Conservation (phyloP, 192 early-diverging fungal genomes). For the Ramicandelaber brevisporus region DNA sequence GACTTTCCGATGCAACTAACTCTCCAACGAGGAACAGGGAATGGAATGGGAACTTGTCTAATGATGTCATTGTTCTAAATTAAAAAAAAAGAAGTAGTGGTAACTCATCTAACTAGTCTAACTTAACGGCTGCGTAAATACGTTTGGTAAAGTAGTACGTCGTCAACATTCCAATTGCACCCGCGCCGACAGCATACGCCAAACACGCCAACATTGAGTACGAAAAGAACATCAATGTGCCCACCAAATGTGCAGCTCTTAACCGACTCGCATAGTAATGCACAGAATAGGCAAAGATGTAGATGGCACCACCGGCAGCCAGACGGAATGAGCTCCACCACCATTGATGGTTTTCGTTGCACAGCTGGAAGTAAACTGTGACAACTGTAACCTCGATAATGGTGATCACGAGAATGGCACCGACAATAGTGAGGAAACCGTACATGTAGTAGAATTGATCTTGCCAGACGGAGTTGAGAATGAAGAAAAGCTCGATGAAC, state of each 20-base stretch:
- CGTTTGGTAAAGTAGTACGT: conserved; percentile 15
- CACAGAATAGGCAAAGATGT: conserved; percentile 59
- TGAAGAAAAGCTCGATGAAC: conserved; percentile 46
- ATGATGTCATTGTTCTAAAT: too few relatives aligned
- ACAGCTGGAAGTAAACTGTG: conserved; percentile 39
- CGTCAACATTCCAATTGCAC: conserved; percentile 18
- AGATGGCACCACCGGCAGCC: conserved; percentile 40
- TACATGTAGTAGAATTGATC: conserved; percentile 39
- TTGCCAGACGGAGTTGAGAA: conserved; percentile 42
- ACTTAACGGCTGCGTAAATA: conserved; percentile 14
- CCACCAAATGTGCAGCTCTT: conserved; percentile 28
- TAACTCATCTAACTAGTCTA: too few relatives aligned
- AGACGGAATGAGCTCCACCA: conserved; percentile 83
- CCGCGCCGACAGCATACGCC: conserved; percentile 21
- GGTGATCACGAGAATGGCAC: conserved; percentile 26
- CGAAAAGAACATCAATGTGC: conserved; percentile 50
- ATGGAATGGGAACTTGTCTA: too few relatives aligned
- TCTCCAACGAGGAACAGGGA: too few relatives aligned
- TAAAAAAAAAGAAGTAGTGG: too few relatives aligned
- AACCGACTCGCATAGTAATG: conserved; percentile 43
- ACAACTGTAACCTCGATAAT: conserved; percentile 37
- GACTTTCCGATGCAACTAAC: too few relatives aligned
- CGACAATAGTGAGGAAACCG: conserved; percentile 26
- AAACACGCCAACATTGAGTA: conserved; percentile 36
- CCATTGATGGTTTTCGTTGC: conserved; percentile 51